Percentiles rank a stretch among this genome's conserved stretches.
Evolutionary conservation across 805 yeast species (phyloP).

Genomic region (Ogataea parapolymorpha): DNA sequence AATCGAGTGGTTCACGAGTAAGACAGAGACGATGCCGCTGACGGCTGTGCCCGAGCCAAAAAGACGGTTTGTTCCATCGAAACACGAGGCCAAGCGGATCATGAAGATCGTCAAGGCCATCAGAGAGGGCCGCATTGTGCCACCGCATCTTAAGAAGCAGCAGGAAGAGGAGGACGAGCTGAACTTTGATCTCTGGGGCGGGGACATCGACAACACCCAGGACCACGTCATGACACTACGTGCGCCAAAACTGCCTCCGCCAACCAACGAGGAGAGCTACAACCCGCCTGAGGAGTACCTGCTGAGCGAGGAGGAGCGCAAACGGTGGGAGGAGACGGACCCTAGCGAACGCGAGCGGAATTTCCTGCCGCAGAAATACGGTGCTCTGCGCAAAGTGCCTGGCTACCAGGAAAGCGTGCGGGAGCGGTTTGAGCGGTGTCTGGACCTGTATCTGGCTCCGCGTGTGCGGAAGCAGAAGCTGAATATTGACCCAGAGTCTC

Average conservation of each 20-base stretch:
- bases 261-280: constrained; percentile 93
- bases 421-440: constrained; percentile 90
- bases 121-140: constrained; percentile 90
- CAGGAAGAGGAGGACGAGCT: constrained; percentile 46
- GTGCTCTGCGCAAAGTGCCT: constrained; percentile 85
- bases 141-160: constrained; percentile 57
- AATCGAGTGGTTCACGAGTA: constrained; percentile 91
- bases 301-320: constrained; percentile 70
- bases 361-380: constrained; percentile 78
- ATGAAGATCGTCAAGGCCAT: constrained; percentile 97
- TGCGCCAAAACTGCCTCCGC: constrained; percentile 95
- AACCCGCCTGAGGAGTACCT: constrained; percentile 97
- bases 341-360: constrained; percentile 76
- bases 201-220: constrained; percentile 48
- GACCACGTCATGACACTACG: constrained; percentile 90
- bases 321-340: constrained; percentile 65
- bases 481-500: constrained; percentile 92
- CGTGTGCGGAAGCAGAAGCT: constrained; percentile 88
- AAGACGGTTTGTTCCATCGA: constrained; percentile 93
- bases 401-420: constrained; percentile 83
- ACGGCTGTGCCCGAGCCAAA: constrained; percentile 96
- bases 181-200: constrained; percentile 86
- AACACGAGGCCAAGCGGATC: constrained; percentile 92
- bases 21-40: constrained; percentile 84
- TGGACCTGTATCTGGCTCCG: constrained; percentile 94